Evolutionary conservation across 129 eudicot species (phyloP).

Genomic region (Apium graveolens): DNA sequence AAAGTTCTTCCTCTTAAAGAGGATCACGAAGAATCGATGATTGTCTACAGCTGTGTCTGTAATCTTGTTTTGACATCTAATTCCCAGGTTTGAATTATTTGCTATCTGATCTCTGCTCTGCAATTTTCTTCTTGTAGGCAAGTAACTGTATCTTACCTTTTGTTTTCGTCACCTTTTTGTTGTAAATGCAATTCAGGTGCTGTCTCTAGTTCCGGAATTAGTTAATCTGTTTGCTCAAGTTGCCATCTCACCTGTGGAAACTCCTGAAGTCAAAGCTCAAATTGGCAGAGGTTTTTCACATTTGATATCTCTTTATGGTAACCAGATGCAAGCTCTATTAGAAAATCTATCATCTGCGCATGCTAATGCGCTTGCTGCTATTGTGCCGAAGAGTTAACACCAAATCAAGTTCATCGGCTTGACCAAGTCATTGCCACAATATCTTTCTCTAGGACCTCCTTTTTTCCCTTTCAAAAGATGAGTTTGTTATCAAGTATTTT

Average conservation of each 20-base stretch:
- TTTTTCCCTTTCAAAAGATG: neutral
- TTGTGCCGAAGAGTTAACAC: constrained; percentile 61
- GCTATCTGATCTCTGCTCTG: constrained; percentile 3
- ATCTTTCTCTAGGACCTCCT: neutral
- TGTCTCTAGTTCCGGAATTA: constrained; percentile 74
- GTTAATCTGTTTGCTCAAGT: constrained; percentile 87
- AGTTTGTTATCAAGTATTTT: neutral
- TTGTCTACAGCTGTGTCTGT: constrained; percentile 84
- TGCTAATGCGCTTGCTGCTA: constrained; percentile 87
- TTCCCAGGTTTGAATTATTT: constrained; percentile 47
- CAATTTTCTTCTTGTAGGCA: neutral
- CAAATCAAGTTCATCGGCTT: constrained; percentile 2
- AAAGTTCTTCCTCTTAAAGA: constrained; percentile 90
- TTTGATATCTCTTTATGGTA: constrained; percentile 70
- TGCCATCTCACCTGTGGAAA: constrained; percentile 66
- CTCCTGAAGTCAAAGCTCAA: constrained; percentile 72
- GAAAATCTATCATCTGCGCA: constrained; percentile 67
- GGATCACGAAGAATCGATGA: constrained; percentile 83
- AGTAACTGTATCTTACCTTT: neutral
- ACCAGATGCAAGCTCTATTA: constrained; percentile 86
- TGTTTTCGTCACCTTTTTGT: neutral
- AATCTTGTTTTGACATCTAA: constrained; percentile 79
- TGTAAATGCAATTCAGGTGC: constrained; percentile 43
- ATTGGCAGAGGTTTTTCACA: constrained; percentile 86
- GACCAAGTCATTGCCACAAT: neutral